phyloP scores from a whole-genome alignment of 2,329 filamentous ascomycete genomes.

The Xylariaceae sp. region DNA sequence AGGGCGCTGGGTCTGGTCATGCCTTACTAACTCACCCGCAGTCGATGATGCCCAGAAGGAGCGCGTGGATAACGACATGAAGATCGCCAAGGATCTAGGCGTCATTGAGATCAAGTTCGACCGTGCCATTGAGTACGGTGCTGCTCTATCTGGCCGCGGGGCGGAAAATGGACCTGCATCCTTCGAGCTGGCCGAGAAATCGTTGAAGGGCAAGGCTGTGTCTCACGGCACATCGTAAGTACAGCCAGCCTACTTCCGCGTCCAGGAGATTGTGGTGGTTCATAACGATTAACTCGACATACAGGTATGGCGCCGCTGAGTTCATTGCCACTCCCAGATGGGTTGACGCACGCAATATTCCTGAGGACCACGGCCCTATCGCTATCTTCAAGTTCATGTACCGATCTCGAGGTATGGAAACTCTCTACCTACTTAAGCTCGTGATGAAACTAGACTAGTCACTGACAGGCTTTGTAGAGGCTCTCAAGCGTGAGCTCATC shows the following conservation, averaged over 20 bases:
- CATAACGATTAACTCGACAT: no score
- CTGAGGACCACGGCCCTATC: constrained; percentile 22
- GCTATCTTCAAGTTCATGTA: constrained; percentile 32
- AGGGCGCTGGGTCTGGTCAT: no score
- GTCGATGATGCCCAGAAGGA: constrained; percentile 24
- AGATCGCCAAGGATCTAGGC: constrained; percentile 23
- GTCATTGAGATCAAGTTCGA: constrained; percentile 24
- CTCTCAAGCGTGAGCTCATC: constrained; percentile 30
- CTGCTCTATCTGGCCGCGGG: not conserved
- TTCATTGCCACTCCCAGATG: not conserved
- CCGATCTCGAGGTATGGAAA: constrained; percentile 26
- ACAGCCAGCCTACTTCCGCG: not conserved
- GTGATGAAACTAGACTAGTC: no score
- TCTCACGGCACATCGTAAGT: constrained; percentile 33
- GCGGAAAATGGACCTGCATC: not conserved
- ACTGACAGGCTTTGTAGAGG: constrained; percentile 20
- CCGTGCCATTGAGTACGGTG: constrained; percentile 10
- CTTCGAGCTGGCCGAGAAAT: constrained; percentile 31
- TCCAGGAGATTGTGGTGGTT: not conserved
- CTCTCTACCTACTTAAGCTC: not conserved
- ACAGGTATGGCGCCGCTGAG: constrained; percentile 15
- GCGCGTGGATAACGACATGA: constrained; percentile 24
- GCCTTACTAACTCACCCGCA: constrained; percentile 6
- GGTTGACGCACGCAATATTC: not conserved
- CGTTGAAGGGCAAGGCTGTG: constrained; percentile 32